Evolutionary conservation across 768 basidiomycete species (phyloP).

Genomic region (Tylopilus vinaceipallidus): DNA sequence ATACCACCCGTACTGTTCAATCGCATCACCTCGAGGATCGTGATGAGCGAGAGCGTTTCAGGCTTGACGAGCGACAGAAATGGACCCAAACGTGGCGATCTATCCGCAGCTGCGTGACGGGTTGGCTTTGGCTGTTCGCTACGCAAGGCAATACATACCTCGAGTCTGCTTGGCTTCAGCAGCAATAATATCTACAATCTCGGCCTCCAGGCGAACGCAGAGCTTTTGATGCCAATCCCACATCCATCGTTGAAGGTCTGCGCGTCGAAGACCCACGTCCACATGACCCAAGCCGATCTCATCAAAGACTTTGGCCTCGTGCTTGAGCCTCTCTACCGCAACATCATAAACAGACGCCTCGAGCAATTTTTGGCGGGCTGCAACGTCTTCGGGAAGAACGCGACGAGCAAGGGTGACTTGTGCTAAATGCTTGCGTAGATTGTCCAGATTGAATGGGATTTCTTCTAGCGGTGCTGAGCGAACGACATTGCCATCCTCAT

Average conservation of each 20-base stretch:
- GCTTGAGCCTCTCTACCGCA: constrained; percentile 60
- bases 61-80: constrained; percentile 75
- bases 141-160: constrained; percentile 14
- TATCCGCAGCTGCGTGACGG: constrained; percentile 10
- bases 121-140: not conserved
- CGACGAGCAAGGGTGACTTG: constrained; percentile 61
- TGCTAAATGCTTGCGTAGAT: constrained; percentile 66
- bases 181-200: constrained; percentile 39
- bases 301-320: constrained; percentile 57
- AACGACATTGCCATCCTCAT: constrained; percentile 20
- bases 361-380: constrained; percentile 73
- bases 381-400: constrained; percentile 63
- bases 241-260: constrained; percentile 64
- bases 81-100: constrained; percentile 46
- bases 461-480: constrained; percentile 28
- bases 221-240: constrained; percentile 79
- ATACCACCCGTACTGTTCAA: constrained; percentile 75
- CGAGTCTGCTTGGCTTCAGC: constrained; percentile 3
- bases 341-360: constrained; percentile 87
- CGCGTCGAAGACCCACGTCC: constrained; percentile 41
- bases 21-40: constrained; percentile 87
- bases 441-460: constrained; percentile 74
- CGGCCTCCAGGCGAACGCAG: constrained; percentile 45
- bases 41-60: constrained; percentile 81
- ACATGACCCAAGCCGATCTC: constrained; percentile 53